phyloP scores from a whole-genome alignment of 805 yeast species.

The Metschnikowia proteae region DNA sequence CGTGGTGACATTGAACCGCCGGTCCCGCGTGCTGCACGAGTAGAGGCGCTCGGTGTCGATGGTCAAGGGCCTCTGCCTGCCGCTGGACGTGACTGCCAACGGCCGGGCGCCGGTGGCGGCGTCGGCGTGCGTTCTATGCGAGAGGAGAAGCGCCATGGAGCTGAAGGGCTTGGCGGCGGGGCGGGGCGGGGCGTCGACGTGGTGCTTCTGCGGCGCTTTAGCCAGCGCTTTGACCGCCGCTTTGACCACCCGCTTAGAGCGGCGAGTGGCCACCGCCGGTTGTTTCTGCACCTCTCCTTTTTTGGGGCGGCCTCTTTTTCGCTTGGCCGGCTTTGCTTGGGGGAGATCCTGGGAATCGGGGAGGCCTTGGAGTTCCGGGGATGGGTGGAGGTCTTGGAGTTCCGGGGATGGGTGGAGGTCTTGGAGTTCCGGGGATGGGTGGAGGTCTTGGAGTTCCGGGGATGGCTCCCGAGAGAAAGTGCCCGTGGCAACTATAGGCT shows the following conservation, averaged over 20 bases:
- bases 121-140: slow-evolving; percentile 2
- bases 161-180: slow-evolving; percentile 11
- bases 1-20: slow-evolving; percentile 28
- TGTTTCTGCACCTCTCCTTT: slow-evolving; percentile 12
- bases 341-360: not conserved
- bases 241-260: slow-evolving; percentile 14
- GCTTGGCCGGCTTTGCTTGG: slow-evolving; percentile 4
- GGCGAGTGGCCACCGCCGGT: slow-evolving; percentile 12
- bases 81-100: slow-evolving; percentile 19
- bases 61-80: slow-evolving; percentile 27
- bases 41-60: slow-evolving; percentile 29
- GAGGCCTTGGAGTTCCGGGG: too few relatives aligned
- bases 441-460: too few relatives aligned
- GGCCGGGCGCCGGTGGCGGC: not conserved
- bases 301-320: slow-evolving; percentile 18
- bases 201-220: slow-evolving; percentile 7
- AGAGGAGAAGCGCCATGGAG: slow-evolving; percentile 10
- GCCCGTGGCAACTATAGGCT: too few relatives aligned
- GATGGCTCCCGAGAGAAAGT: too few relatives aligned
- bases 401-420: too few relatives aligned
- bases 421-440: too few relatives aligned
- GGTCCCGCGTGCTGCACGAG: slow-evolving; percentile 20
- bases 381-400: not conserved
- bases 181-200: not conserved
- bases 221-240: slow-evolving; percentile 15